These are phyloP conservation scores for Lepidium campestre DNA, from an alignment of 441 rosid genomes.

Conservation along the genomic window DNA sequence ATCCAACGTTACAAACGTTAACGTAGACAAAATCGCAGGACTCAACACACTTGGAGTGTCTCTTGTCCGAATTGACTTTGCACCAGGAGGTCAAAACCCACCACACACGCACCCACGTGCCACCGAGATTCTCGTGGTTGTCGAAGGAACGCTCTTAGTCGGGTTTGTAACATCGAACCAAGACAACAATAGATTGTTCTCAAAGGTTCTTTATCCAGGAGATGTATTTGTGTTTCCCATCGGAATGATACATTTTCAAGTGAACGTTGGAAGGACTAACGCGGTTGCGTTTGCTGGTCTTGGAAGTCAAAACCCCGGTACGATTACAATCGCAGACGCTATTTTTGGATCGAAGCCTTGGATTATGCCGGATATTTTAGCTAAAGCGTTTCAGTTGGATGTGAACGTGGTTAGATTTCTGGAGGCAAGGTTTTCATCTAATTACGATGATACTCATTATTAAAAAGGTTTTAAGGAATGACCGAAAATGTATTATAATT, in stretches of 20 bases:
- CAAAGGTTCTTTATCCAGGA: slow-evolving; percentile 39
- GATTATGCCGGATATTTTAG: slow-evolving; percentile 34
- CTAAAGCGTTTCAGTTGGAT: slow-evolving; percentile 39
- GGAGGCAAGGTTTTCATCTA: slow-evolving; percentile 26
- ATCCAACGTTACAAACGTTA: slow-evolving; percentile 32
- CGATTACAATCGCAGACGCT: slow-evolving; percentile 35
- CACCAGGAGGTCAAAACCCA: slow-evolving; percentile 43
- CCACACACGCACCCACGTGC: slow-evolving; percentile 48
- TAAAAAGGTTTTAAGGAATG: background rate
- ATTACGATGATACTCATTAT: background rate
- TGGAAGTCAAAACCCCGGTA: slow-evolving; percentile 50
- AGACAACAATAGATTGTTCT: slow-evolving; percentile 34
- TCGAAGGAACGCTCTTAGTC: slow-evolving; percentile 40
- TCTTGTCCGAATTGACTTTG: slow-evolving; percentile 39
- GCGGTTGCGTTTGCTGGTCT: slow-evolving; percentile 43
- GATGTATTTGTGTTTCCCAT: slow-evolving; percentile 51
- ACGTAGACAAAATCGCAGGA: slow-evolving; percentile 36
- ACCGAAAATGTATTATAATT: background rate
- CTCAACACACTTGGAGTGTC: slow-evolving; percentile 53
- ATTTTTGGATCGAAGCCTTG: slow-evolving; percentile 38
- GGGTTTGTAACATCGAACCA: slow-evolving; percentile 51
- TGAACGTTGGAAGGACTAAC: slow-evolving; percentile 33
- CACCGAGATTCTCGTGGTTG: slow-evolving; percentile 35
- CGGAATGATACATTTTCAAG: slow-evolving; percentile 53
- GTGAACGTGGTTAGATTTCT: slow-evolving; percentile 29